These are phyloP conservation scores for Scedosporium dehoogii DNA, from an alignment of 2,329 filamentous ascomycete genomes.

Conservation along the genomic window DNA sequence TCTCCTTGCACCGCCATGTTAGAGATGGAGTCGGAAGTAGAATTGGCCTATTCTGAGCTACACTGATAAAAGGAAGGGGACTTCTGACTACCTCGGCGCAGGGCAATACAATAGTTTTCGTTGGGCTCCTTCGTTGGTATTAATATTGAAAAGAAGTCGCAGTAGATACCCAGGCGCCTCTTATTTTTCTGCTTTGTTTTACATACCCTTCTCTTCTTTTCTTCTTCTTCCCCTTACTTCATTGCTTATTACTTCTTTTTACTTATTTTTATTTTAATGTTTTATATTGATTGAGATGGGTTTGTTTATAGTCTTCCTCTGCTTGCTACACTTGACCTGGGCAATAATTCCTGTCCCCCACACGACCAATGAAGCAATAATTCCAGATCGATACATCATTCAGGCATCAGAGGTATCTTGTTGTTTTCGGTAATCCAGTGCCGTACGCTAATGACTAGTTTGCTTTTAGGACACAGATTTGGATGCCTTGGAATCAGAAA, in stretches of 20 bases:
- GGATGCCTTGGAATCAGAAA: not conserved
- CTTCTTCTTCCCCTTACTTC: too few relatives aligned
- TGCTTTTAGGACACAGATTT: not conserved
- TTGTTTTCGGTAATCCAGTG: not conserved
- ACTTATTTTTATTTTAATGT: not conserved
- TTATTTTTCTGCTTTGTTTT: not conserved
- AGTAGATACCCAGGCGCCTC: not conserved
- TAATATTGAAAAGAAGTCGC: too few relatives aligned
- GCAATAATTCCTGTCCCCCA: not conserved
- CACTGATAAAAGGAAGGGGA: not conserved
- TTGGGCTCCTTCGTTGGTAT: too few relatives aligned
- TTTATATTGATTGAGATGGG: not conserved
- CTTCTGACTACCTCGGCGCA: not conserved
- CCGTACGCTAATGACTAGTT: not conserved
- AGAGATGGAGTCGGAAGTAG: not conserved
- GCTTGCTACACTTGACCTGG: not conserved
- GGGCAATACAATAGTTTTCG: too few relatives aligned
- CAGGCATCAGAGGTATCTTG: not conserved
- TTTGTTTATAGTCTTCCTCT: not conserved
- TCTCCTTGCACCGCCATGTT: not conserved
- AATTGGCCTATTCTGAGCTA: not conserved
- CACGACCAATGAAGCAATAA: not conserved
- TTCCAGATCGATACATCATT: constrained; percentile 4
- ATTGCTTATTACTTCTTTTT: not conserved
- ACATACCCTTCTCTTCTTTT: not conserved